These are phyloP conservation scores for Globisporangium splendens DNA, from an alignment of 352 stramenopile genomes.

Conservation along the genomic window DNA sequence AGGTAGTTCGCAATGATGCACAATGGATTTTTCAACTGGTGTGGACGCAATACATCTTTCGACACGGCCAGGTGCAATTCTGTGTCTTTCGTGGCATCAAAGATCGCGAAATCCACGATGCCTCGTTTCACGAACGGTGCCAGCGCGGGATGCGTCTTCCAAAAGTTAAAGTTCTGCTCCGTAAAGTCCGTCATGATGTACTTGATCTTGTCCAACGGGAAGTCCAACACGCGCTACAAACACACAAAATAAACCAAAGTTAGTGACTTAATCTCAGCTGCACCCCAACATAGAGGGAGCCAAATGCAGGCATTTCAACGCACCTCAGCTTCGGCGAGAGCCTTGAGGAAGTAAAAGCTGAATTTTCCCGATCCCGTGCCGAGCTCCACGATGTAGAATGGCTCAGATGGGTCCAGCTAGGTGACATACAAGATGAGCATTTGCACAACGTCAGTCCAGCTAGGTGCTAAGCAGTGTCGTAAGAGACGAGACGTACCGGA, in stretches of 20 bases:
- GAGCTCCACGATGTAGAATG: constrained; percentile 94
- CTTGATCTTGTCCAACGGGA: constrained; percentile 87
- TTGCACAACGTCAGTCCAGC: not conserved
- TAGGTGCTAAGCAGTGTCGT: not conserved
- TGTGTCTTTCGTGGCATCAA: constrained; percentile 89
- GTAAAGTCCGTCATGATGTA: constrained; percentile 97
- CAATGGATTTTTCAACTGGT: constrained; percentile 80
- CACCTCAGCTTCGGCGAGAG: constrained; percentile 60
- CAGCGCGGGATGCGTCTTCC: constrained; percentile 85
- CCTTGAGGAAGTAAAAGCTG: constrained; percentile 94
- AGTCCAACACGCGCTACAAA: constrained; percentile 68
- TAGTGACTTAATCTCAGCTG: too few species aligned
- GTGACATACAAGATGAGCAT: not conserved
- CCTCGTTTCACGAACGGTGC: constrained; percentile 82
- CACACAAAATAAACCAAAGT: constrained; percentile 5
- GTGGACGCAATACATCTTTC: constrained; percentile 40
- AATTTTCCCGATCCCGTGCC: constrained; percentile 93
- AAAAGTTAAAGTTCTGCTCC: constrained; percentile 92
- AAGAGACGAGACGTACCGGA: constrained; percentile 15
- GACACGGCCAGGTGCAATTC: constrained; percentile 69
- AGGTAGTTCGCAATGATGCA: constrained; percentile 93
- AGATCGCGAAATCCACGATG: constrained; percentile 92
- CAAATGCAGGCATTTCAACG: not conserved
- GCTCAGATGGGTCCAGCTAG: constrained; percentile 70
- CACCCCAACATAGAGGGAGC: too few species aligned